phyloP scores from a whole-genome alignment of 2,329 filamentous ascomycete genomes.

The Pyrenophora seminiperda region DNA sequence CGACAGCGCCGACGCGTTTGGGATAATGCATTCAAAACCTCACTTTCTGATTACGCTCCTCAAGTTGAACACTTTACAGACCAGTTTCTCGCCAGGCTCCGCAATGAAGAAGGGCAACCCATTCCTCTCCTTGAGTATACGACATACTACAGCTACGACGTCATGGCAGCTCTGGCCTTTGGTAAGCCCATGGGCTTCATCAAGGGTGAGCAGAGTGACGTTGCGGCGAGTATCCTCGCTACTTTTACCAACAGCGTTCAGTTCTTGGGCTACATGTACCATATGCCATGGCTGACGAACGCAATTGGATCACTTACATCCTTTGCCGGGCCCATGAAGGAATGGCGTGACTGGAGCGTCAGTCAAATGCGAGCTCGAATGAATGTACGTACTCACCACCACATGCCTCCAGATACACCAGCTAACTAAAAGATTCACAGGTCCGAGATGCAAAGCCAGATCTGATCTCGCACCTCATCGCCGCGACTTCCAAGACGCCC shows the following conservation, averaged over 20 bases:
- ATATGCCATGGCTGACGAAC: constrained; percentile 40
- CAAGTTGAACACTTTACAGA: constrained; percentile 32
- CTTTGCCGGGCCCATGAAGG: constrained; percentile 33
- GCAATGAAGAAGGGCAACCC: constrained; percentile 26
- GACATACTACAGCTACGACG: constrained; percentile 52
- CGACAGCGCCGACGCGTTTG: constrained; percentile 34
- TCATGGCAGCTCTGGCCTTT: constrained; percentile 55
- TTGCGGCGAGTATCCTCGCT: constrained; percentile 29
- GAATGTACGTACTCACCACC: constrained; percentile 15
- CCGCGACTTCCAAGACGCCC: constrained; percentile 17
- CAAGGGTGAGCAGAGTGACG: constrained; percentile 42
- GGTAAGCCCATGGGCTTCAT: constrained; percentile 48
- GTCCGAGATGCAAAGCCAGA: constrained; percentile 26
- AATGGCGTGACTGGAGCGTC: constrained; percentile 33
- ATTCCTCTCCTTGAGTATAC: constrained; percentile 51
- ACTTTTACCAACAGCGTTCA: constrained; percentile 40
- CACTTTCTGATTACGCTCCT: constrained; percentile 28
- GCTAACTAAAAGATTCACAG: constrained; percentile 1
- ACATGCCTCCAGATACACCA: neutral
- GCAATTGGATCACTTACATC: constrained; percentile 24
- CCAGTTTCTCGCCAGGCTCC: constrained; percentile 25
- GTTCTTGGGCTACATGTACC: constrained; percentile 30
- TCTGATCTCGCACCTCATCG: constrained; percentile 32
- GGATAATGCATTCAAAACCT: constrained; percentile 38
- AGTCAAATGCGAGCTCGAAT: constrained; percentile 30